Conservation (phyloP, 2,329 filamentous ascomycete genomes). For the Pezicula rhizophila region DNA sequence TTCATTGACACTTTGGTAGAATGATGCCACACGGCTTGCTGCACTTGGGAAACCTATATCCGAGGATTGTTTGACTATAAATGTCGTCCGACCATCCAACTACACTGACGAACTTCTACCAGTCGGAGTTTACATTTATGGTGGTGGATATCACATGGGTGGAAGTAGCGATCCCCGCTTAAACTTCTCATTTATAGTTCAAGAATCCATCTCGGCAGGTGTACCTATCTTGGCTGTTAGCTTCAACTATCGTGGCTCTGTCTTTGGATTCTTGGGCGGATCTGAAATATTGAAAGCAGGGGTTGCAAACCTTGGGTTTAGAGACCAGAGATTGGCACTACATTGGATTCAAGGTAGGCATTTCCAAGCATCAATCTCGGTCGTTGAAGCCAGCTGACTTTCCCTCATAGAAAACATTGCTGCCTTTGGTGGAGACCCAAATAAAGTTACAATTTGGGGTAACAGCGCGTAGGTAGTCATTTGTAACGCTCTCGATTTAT, state of each 20-base stretch:
- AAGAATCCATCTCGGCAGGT: background rate
- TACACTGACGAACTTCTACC: background rate
- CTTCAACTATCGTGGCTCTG: slow-evolving; percentile 3
- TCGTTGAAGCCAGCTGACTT: background rate
- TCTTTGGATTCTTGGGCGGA: slow-evolving; percentile 1
- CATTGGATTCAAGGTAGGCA: slow-evolving; percentile 17
- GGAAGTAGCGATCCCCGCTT: background rate
- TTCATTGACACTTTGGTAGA: background rate
- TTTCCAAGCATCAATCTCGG: background rate
- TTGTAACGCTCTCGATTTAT: background rate
- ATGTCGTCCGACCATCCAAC: slow-evolving; percentile 1
- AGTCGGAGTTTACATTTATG: slow-evolving; percentile 1
- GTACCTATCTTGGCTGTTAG: slow-evolving; percentile 1
- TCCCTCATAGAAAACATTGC: slow-evolving; percentile 28
- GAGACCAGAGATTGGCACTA: slow-evolving; percentile 3
- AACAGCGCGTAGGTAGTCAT: slow-evolving; percentile 14
- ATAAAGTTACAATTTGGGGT: slow-evolving; percentile 32
- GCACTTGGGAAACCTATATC: background rate
- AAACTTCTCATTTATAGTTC: slow-evolving; percentile 1
- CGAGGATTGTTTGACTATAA: slow-evolving; percentile 4
- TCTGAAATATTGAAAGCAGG: background rate
- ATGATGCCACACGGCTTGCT: background rate
- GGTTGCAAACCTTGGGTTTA: background rate
- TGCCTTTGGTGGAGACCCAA: slow-evolving; percentile 32
- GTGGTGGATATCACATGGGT: background rate